These are phyloP conservation scores for Bonnemaisonia californica DNA, from an alignment of 31 red algal genomes.

Conservation along the genomic window DNA sequence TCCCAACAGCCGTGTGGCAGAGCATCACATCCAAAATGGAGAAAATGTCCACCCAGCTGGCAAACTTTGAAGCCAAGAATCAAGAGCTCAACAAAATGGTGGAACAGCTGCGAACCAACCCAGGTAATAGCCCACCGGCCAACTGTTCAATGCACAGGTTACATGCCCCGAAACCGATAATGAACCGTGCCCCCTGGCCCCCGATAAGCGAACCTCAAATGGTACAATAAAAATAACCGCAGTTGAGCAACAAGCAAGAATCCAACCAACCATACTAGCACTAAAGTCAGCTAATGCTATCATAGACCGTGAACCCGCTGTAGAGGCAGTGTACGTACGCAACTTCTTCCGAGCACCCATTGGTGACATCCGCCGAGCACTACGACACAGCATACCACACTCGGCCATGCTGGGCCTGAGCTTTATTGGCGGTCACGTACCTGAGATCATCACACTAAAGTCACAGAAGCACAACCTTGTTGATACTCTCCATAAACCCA, in stretches of 20 bases:
- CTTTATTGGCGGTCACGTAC: conserved; percentile 5
- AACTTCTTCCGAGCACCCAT: neutral
- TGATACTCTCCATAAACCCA: conserved; percentile 16
- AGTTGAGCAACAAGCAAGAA: neutral
- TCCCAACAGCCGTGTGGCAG: no score
- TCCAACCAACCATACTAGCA: neutral
- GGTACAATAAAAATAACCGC: no score
- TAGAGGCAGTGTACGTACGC: conserved; percentile 2
- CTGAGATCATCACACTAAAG: conserved; percentile 11
- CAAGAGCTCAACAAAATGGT: no score
- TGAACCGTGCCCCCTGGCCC: no score
- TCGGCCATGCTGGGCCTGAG: conserved; percentile 1
- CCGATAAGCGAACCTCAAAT: no score
- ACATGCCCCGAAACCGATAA: no score
- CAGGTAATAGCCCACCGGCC: no score
- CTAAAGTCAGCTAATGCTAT: neutral
- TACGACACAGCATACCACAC: conserved; percentile 11
- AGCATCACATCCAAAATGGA: no score
- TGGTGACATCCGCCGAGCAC: neutral
- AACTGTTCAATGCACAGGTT: no score
- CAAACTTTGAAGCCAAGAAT: no score
- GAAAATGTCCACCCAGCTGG: no score
- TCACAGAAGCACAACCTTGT: conserved; percentile 15
- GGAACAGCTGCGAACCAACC: no score
- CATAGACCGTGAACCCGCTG: neutral